Percentiles rank a stretch among this genome's conserved stretches.
phyloP scores from a whole-genome alignment of 192 early-diverging fungal species.

The Entomortierella lignicola region DNA sequence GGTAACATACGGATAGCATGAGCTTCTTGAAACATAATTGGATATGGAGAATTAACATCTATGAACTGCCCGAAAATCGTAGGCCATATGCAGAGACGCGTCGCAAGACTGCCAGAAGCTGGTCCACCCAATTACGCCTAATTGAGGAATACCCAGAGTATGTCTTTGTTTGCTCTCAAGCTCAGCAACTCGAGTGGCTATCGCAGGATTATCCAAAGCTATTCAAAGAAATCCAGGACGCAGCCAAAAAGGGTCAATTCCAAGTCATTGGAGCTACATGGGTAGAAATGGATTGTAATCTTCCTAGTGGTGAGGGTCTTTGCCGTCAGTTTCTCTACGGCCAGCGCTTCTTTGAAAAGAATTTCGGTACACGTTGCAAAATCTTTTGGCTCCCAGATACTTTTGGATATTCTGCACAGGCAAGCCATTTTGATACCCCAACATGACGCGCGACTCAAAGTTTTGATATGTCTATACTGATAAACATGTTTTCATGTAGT shows the following conservation, averaged over 20 bases:
- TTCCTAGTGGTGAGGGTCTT: conserved; percentile 96
- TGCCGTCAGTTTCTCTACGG: conserved; percentile 95
- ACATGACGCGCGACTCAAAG: neutral
- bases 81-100: conserved; percentile 98
- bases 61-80: conserved; percentile 1
- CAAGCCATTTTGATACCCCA: neutral
- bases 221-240: conserved; percentile 79
- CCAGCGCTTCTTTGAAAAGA: conserved; percentile 86
- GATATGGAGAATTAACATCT: too few species aligned
- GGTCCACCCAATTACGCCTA: conserved; percentile 81
- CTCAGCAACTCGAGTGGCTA: conserved; percentile 97
- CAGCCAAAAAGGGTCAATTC: conserved; percentile 81
- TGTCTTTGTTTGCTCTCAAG: conserved; percentile 94
- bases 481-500: neutral
- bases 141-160: conserved; percentile 92
- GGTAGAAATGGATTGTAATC: conserved; percentile 99
- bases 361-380: conserved; percentile 75
- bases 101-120: conserved; percentile 89
- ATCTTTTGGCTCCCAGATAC: conserved; percentile 97
- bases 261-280: conserved; percentile 96
- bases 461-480: too few species aligned
- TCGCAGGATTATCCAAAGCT: conserved; percentile 84
- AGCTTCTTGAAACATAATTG: too few species aligned
- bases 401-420: conserved; percentile 91
- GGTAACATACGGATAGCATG: conserved; percentile 14